Percentiles rank a stretch among this genome's conserved stretches.
These are phyloP conservation scores for Trichocladium uniseriatum DNA, from an alignment of 495 filamentous ascomycete species.

Conservation along the genomic window DNA sequence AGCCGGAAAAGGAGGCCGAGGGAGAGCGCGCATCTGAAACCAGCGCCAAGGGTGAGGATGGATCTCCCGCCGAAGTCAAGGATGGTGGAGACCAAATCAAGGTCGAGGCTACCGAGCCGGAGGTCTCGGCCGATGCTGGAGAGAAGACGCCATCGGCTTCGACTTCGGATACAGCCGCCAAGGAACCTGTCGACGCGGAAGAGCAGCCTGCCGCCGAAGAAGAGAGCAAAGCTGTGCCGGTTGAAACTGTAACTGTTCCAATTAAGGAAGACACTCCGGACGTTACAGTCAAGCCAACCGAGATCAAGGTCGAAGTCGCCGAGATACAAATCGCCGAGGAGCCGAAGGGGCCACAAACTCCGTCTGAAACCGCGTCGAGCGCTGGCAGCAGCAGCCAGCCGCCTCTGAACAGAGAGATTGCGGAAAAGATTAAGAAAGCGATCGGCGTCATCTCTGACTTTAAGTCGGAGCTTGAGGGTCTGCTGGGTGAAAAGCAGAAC, in stretches of 20 bases:
- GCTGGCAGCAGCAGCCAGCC: neutral
- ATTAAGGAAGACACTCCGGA: neutral
- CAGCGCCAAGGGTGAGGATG: neutral
- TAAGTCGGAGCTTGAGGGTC: slow-evolving; percentile 16
- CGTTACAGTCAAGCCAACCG: neutral
- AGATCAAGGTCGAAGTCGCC: neutral
- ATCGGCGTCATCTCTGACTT: slow-evolving; percentile 11
- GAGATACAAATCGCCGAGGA: neutral
- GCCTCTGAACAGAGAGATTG: neutral
- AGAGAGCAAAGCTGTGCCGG: neutral
- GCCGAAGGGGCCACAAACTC: neutral
- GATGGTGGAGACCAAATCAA: slow-evolving; percentile 1
- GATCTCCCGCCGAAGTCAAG: neutral
- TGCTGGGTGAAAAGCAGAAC: slow-evolving; percentile 4
- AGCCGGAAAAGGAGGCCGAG: neutral
- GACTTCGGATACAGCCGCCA: neutral
- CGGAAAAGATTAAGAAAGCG: slow-evolving; percentile 11
- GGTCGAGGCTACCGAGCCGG: slow-evolving; percentile 9
- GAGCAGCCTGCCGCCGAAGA: neutral
- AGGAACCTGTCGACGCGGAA: neutral
- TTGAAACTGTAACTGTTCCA: neutral
- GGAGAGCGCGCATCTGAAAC: neutral
- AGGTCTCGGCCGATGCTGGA: slow-evolving; percentile 5
- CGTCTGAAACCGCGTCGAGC: neutral
- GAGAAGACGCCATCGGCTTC: slow-evolving; percentile 14